Base-by-base conservation (phyloP, 345 rosid genomes). In the Sapria himalayana region DNA sequence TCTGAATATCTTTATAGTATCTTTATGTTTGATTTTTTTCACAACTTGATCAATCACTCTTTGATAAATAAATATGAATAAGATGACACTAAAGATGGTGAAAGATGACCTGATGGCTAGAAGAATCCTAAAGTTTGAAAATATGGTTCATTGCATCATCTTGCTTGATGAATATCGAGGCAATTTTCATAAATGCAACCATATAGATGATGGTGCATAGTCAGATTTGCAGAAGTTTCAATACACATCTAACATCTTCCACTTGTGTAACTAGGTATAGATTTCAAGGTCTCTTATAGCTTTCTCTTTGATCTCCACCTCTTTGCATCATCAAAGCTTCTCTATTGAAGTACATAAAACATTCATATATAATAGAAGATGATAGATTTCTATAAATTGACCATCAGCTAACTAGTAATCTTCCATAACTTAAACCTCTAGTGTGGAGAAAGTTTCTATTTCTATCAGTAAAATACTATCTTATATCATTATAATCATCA, bases 41-140 rank as follows among this genome's bases (percentile, higher is more conserved):
- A 63, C 75, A 16, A 79, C 43, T 12, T 94, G 98, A 50, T 89
- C 95, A 1, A 89, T 58, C 25, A 91, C 73, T 59, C 76, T 52
- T 3, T 96, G 70, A 45, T 78, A 75, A 8, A 84, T 59, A 70
- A 91, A 84, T 22, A 91, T 80, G 74, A 91, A 91, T 35, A 62
- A 7, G 9, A 92, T 96, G 1, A 91, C 99, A 15, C 96, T 84
- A 4, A 80, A 50, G 43, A 84, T 91, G 65, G 84, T 96, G 14
- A 91, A 91, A 70, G 92, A 71, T 14, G 99, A 91, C 99, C 82
- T 91, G 71, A 93, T 73, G 13, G 99, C 95, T 0, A 95, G 71
- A 2, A 95, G 99, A 50, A 91, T 63, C 44, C 54, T 66, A 71
- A 91, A 91, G 45, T 66, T 55, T 2, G 78, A 63, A 44, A 91